Base-by-base conservation (phyloP, 129 eudicot genomes). In the Apium graveolens region DNA sequence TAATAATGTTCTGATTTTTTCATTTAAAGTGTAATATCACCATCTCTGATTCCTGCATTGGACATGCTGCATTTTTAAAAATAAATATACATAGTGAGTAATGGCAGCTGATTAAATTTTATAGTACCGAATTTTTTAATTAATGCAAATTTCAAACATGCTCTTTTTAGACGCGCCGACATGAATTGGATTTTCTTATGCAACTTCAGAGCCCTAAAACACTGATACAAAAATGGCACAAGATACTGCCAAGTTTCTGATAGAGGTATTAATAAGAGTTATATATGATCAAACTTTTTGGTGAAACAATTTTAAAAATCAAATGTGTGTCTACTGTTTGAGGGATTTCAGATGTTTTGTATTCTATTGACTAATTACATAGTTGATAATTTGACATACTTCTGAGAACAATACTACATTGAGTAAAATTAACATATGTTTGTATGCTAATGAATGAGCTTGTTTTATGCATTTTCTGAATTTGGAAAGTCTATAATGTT, bases 111-210 rank as follows among this genome's bases (percentile, higher is more conserved):
- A 29, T 42, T 13, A 31, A 18, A 55, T 38, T 44, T 32, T 9
- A 2, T 74, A 16, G 34, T 62, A 62, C 70, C 18, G 44, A 32
- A 39, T 70, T 70, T 1, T 2, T 53, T 53, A 29, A 70, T 27
- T 45, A 60, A 57, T 57, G 26, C 62, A 86, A 86, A 12, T 86
- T 71, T 80, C 86, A 7, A 86, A 39, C 76, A 83, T 86, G 49
- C 80, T 86, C 31, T 86, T 82, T 53, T 3, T 86, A 51, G 89
- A 86, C 24, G 45, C 70, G 29, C 86, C 86, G 3, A 81, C 45
- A 11, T 82, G 86, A 3, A 42, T 85, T 51, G 89, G 57, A 49
- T 49, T 49, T 49, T 49, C 57, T 17, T 49, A 49, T 49, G 57
- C 57, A 49, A 17, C 57, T 49, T 49, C 57, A 49, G 57, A 49